Percentiles rank a stretch among this genome's conserved stretches.
These are phyloP conservation scores for Protomyces lactucae-debilis DNA, from an alignment of 1,139 yeast genomes.

Conservation along the genomic window DNA sequence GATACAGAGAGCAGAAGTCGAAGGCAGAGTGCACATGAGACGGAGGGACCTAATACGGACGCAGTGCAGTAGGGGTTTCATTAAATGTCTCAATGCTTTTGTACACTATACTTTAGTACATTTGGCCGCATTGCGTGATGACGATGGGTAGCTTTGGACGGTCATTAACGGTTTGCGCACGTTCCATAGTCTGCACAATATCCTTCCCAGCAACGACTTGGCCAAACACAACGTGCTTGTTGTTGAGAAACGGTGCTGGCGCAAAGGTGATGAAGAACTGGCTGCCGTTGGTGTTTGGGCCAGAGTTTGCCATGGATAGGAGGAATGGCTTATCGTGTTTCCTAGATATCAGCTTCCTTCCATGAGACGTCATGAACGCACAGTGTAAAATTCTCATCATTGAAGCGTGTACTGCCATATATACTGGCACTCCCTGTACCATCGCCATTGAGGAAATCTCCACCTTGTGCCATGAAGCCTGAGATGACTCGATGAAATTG, in stretches of 20 bases:
- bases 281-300: constrained; percentile 92
- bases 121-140: constrained; percentile 26
- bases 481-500: constrained; percentile 89
- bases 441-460: constrained; percentile 76
- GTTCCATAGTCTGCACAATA: constrained; percentile 71
- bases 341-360: background rate
- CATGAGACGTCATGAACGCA: constrained; percentile 52
- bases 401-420: constrained; percentile 61
- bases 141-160: constrained; percentile 20
- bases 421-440: constrained; percentile 47
- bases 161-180: constrained; percentile 13
- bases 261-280: constrained; percentile 85
- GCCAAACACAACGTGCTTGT: constrained; percentile 96
- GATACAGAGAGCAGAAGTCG: background rate
- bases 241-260: constrained; percentile 64
- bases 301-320: constrained; percentile 93
- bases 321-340: constrained; percentile 80
- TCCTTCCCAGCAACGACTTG: constrained; percentile 78
- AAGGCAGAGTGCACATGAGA: background rate
- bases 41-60: background rate
- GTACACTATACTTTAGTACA: constrained; percentile 1
- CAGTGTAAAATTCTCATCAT: constrained; percentile 92
- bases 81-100: background rate
- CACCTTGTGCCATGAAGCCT: constrained; percentile 88
- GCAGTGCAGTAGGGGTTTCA: background rate